Evolutionary conservation across 768 basidiomycete species (phyloP).

Genomic region (Trametes villosa): DNA sequence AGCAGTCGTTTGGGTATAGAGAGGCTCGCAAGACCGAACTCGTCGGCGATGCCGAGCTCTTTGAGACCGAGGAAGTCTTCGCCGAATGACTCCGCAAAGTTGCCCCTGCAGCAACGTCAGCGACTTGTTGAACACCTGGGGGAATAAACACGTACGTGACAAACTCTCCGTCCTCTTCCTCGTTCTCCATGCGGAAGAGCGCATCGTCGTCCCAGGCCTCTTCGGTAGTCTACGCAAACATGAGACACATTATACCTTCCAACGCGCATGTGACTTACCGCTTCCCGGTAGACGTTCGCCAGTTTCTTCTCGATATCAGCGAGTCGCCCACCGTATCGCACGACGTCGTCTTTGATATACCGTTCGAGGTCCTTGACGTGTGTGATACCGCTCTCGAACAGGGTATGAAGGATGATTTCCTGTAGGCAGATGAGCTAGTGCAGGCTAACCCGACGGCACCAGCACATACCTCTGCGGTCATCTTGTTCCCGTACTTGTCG

Average conservation of each 20-base stretch:
- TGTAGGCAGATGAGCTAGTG: conserved; percentile 34
- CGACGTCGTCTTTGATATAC: conserved; percentile 88
- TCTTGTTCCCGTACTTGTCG: conserved; percentile 78
- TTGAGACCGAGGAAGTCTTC: conserved; percentile 93
- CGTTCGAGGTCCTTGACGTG: conserved; percentile 79
- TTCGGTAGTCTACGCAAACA: conserved; percentile 43
- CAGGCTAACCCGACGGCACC: not conserved
- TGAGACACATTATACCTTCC: not conserved
- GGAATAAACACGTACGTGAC: conserved; percentile 52
- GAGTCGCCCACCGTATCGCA: conserved; percentile 78
- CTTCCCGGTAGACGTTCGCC: conserved; percentile 79
- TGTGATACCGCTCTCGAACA: conserved; percentile 87
- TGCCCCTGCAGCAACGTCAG: conserved; percentile 54
- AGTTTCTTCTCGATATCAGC: conserved; percentile 87
- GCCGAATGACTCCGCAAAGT: conserved; percentile 85
- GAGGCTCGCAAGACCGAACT: conserved; percentile 78
- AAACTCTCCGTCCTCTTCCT: conserved; percentile 67
- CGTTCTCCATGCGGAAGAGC: conserved; percentile 58
- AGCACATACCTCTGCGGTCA: conserved; percentile 80
- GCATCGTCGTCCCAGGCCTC: conserved; percentile 64
- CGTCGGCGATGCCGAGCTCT: conserved; percentile 86
- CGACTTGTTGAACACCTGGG: not conserved
- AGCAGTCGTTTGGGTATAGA: conserved; percentile 79
- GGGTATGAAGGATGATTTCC: conserved; percentile 92
- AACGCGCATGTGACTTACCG: conserved; percentile 47